Percentiles rank a stretch among this genome's conserved stretches.
These are phyloP conservation scores for Silene latifolia DNA, from an alignment of 148 eudicot species.

Conservation along the genomic window DNA sequence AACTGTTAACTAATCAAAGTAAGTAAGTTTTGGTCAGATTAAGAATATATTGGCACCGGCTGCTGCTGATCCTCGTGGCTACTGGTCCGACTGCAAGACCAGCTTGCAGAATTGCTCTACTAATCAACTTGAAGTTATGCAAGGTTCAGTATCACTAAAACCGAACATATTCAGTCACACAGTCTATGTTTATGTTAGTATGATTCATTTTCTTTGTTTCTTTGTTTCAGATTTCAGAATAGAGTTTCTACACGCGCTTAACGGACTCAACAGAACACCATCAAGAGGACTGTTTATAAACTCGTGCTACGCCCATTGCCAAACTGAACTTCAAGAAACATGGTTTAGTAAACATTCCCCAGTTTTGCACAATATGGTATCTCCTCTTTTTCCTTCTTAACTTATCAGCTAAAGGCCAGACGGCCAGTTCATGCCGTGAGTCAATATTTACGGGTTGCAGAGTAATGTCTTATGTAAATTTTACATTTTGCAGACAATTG, in stretches of 20 bases:
- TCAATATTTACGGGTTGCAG: too few relatives aligned
- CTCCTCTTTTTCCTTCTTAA: neutral
- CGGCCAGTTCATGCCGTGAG: too few relatives aligned
- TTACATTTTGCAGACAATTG: constrained; percentile 59
- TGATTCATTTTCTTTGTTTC: neutral
- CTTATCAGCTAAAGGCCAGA: too few relatives aligned
- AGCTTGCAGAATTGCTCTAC: constrained; percentile 71
- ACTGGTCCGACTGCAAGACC: constrained; percentile 73
- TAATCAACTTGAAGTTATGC: constrained; percentile 58
- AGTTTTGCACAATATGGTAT: constrained; percentile 42
- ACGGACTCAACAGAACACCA: constrained; percentile 34
- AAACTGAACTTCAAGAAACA: constrained; percentile 69
- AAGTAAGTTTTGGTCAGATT: constrained; percentile 36
- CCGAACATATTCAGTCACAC: neutral
- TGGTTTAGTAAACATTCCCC: constrained; percentile 72
- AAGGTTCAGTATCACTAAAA: constrained; percentile 44
- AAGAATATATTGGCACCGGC: constrained; percentile 81
- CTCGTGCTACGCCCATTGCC: constrained; percentile 85
- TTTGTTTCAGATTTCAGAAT: constrained; percentile 47
- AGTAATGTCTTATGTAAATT: neutral
- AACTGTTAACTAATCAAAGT: constrained; percentile 3
- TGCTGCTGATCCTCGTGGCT: constrained; percentile 75
- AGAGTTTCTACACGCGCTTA: constrained; percentile 50
- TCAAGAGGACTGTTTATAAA: constrained; percentile 67
- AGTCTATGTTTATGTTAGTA: neutral